Conservation (phyloP, 2,329 filamentous ascomycete genomes). For the Colletotrichum nymphaeae region DNA sequence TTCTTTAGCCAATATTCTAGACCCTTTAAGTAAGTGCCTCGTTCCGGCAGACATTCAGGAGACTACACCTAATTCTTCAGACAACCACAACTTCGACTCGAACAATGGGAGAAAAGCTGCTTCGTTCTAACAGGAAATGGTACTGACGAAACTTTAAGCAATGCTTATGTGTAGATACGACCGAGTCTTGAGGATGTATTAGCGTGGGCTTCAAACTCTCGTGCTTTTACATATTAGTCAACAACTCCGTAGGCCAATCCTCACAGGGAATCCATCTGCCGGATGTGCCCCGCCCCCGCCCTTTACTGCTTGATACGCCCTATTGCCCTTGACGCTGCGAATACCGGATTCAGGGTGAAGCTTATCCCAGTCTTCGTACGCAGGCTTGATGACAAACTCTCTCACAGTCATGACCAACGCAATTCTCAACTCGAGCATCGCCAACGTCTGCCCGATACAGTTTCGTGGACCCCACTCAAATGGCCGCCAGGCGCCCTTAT, state of each 20-base stretch:
- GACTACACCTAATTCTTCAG: neutral
- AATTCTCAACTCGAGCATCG: slow-evolving; percentile 59
- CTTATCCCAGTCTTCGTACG: slow-evolving; percentile 19
- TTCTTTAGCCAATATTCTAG: neutral
- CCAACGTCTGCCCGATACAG: slow-evolving; percentile 56
- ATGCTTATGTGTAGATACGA: neutral
- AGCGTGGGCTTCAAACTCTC: neutral
- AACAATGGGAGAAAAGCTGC: neutral
- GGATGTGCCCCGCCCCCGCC: slow-evolving; percentile 22
- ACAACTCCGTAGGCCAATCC: neutral
- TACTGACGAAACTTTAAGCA: neutral
- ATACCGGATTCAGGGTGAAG: slow-evolving; percentile 33
- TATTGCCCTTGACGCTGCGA: slow-evolving; percentile 35
- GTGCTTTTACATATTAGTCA: neutral
- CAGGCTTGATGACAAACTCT: slow-evolving; percentile 51
- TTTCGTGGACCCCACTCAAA: slow-evolving; percentile 63
- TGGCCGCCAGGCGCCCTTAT: slow-evolving; percentile 58
- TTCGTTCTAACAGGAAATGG: neutral
- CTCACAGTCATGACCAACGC: slow-evolving; percentile 58
- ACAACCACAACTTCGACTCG: neutral
- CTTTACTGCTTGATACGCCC: slow-evolving; percentile 1
- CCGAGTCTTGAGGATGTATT: neutral
- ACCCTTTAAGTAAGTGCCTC: neutral
- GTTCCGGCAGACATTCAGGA: neutral
- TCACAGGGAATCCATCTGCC: slow-evolving; percentile 15